phyloP scores from a whole-genome alignment of 202 grass and related monocot species.

The Carex arenaria region DNA sequence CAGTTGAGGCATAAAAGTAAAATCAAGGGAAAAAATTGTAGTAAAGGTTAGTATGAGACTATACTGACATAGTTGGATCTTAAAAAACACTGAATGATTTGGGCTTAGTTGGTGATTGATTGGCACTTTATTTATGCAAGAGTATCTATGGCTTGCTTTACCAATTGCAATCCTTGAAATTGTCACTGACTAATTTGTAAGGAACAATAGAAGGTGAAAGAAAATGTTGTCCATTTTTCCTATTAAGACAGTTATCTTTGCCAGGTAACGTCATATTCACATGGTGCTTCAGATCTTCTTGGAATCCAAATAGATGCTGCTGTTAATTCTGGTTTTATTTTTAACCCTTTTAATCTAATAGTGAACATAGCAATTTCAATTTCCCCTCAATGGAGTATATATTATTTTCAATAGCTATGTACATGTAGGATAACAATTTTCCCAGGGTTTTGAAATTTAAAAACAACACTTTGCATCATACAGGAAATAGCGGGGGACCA shows the following conservation, averaged over 20 bases:
- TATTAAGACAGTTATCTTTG: not conserved
- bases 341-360: slow-evolving; percentile 9
- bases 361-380: not conserved
- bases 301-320: slow-evolving; percentile 99
- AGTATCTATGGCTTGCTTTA: not conserved
- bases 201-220: not conserved
- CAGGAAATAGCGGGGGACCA: slow-evolving; percentile 98
- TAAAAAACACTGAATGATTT: not conserved
- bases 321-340: slow-evolving; percentile 78
- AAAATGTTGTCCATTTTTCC: not conserved
- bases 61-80: not conserved
- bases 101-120: not conserved
- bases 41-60: not conserved
- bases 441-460: not conserved
- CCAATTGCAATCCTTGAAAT: slow-evolving; percentile 2
- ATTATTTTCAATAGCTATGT: not conserved
- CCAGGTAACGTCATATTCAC: slow-evolving; percentile 97
- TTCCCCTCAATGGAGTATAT: not conserved
- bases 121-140: not conserved
- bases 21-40: slow-evolving; percentile 1
- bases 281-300: slow-evolving; percentile 94
- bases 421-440: not conserved
- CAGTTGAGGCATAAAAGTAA: not conserved
- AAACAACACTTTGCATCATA: slow-evolving; percentile 22
- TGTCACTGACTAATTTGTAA: not conserved